Evolutionary conservation across 306 rosid species (phyloP).

Genomic region (Quercus alba): DNA sequence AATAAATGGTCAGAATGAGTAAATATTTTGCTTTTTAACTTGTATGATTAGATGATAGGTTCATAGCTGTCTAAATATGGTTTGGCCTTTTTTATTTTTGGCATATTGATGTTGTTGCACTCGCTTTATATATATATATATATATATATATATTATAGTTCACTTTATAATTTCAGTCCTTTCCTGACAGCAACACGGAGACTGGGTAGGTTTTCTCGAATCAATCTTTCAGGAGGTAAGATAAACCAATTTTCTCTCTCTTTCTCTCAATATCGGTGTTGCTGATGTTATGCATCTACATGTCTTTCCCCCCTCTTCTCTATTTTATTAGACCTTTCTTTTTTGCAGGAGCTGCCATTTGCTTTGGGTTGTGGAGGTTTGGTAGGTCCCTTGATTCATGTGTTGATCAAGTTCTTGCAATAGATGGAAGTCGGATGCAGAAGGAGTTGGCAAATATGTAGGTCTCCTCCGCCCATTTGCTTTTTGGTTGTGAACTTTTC

Average conservation of each 20-base stretch:
- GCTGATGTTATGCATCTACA: constrained; percentile 2
- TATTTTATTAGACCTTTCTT: constrained; percentile 17
- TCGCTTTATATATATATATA: no score
- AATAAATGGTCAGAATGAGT: background rate
- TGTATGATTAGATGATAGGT: background rate
- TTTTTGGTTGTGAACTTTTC: constrained; percentile 10
- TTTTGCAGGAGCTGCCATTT: constrained; percentile 56
- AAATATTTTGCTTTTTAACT: background rate
- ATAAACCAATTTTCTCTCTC: constrained; percentile 17
- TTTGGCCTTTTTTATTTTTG: background rate
- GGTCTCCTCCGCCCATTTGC: constrained; percentile 28
- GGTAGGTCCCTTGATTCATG: constrained; percentile 40
- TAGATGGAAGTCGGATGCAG: constrained; percentile 73
- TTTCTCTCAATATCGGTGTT: background rate
- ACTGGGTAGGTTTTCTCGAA: constrained; percentile 32
- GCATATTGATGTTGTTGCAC: background rate
- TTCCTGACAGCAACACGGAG: constrained; percentile 60
- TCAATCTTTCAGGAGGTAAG: constrained; percentile 47
- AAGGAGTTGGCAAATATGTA: constrained; percentile 75
- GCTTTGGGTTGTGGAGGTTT: constrained; percentile 44
- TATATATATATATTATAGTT: constrained; percentile 3
- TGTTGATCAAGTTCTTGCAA: constrained; percentile 56
- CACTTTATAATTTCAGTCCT: constrained; percentile 19
- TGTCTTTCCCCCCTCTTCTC: constrained; percentile 5
- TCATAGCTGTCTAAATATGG: background rate